phyloP scores from a whole-genome alignment of 139 green algal species.

The Eudorina sp. region DNA sequence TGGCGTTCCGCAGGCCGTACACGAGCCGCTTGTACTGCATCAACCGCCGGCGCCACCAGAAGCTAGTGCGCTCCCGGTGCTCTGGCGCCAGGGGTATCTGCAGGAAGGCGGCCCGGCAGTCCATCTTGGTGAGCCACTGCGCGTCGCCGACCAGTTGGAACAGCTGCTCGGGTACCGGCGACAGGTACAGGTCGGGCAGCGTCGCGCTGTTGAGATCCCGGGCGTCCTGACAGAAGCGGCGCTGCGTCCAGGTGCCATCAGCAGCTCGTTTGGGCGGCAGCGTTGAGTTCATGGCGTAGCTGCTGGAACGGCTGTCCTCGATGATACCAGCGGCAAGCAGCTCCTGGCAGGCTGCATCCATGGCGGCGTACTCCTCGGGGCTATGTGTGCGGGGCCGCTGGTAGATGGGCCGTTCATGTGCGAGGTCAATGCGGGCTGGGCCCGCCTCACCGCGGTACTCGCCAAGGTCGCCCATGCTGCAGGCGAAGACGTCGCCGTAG shows the following conservation, averaged over 20 bases:
- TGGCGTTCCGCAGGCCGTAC: too few relatives aligned
- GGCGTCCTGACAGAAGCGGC: constrained; percentile 51
- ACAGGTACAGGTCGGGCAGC: constrained; percentile 38
- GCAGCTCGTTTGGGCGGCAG: constrained; percentile 46
- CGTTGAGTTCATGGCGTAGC: background rate
- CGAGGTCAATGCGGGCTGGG: background rate
- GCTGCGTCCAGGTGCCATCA: too few relatives aligned
- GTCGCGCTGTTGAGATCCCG: constrained; percentile 44
- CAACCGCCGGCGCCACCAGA: too few relatives aligned
- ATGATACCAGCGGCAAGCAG: constrained; percentile 5
- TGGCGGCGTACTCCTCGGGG: too few relatives aligned
- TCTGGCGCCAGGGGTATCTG: too few relatives aligned
- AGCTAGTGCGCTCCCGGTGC: too few relatives aligned
- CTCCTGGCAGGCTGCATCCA: constrained; percentile 5
- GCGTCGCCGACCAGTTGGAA: constrained; percentile 27
- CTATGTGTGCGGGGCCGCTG: background rate
- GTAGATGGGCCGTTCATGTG: background rate
- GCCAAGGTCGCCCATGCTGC: background rate
- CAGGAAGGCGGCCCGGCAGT: too few relatives aligned
- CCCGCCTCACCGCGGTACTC: too few relatives aligned
- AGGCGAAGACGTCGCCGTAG: background rate
- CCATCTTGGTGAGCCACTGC: constrained; percentile 50
- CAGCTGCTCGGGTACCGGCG: constrained; percentile 48
- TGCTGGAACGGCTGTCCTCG: background rate
- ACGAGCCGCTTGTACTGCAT: too few relatives aligned